Base-by-base conservation (phyloP, 2,329 filamentous ascomycete genomes). In the Colletotrichum sp. region DNA sequence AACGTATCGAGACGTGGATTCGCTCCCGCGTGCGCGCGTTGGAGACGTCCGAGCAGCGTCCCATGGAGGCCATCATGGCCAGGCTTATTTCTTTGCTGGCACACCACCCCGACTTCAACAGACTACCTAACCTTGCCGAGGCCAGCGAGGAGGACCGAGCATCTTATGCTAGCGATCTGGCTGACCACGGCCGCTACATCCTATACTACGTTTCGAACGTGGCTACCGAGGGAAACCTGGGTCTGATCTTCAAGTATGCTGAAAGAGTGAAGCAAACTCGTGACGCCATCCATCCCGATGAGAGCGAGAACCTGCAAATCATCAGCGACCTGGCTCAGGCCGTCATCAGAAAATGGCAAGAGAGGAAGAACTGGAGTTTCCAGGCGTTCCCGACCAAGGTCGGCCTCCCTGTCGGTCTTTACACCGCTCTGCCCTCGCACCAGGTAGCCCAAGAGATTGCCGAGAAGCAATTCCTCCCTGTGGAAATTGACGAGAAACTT, bases 231-330 rank as follows among this genome's bases (percentile, higher is more conserved):
- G 92, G 95, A 60, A 99, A 98, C 80, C 89, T 99, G 18, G 94
- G 95, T 1, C 88, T 98, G 77, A 96, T 99, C 55, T 97, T 95
- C 87, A 95, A 97, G 83, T 95, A 98, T 77, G 96, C 96, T 15
- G 96, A 99, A 84, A 93, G 96, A 12, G 93, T 98, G 71, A 99
- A 99, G 88, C 95, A 96, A 84, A 95, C 96, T 12, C 90, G 92
- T 57, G 97, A 99, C 83, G 94, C 92, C 15, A 92, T 99, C 76
- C 90, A 91, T 28, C 90, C 92, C 1, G 86, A 89, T 2, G 88
- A 90, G 75, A 95, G 93, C 80, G 92, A 96, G 73, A 92, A 93
- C 77, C 89, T 99, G 1, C 98, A 98, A 82, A 92, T 96, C 8
- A 86, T 99, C 48, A 96, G 95, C 68, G 97, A 99, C 84, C 90